Percentiles rank a stretch among this genome's conserved stretches.
Evolutionary conservation across 495 filamentous ascomycete species (phyloP).

Genomic region (Cairneyella variabilis): DNA sequence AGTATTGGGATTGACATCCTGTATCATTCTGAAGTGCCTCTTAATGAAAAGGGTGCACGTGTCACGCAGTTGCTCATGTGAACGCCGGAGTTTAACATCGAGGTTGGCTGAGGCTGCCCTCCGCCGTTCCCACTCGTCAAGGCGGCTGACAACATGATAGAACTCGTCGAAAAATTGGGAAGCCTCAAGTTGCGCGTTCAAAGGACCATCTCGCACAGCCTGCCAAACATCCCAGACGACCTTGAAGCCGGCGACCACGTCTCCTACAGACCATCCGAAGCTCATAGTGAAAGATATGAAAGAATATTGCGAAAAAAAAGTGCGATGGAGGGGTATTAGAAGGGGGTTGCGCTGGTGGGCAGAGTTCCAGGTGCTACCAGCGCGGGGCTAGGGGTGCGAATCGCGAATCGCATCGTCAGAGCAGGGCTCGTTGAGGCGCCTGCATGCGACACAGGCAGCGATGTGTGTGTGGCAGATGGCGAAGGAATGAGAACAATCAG

Average conservation of each 20-base stretch:
- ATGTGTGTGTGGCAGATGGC: background rate
- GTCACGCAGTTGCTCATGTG: background rate
- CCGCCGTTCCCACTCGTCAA: constrained; percentile 12
- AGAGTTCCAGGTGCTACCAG: background rate
- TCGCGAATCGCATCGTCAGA: background rate
- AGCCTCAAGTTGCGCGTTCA: constrained; percentile 11
- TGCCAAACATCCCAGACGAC: constrained; percentile 8
- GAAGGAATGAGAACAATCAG: too few species aligned
- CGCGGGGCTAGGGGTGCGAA: background rate
- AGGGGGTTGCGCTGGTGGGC: background rate
- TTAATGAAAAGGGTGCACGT: constrained; percentile 11
- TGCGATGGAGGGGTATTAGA: background rate
- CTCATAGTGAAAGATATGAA: constrained; percentile 5
- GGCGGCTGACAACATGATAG: constrained; percentile 4
- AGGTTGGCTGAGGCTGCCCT: constrained; percentile 1
- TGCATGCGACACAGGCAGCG: background rate
- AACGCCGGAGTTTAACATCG: background rate
- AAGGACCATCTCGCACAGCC: constrained; percentile 9
- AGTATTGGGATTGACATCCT: constrained; percentile 10
- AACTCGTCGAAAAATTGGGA: constrained; percentile 14
- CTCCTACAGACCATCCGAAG: constrained; percentile 15
- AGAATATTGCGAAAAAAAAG: background rate
- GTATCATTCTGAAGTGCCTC: constrained; percentile 11
- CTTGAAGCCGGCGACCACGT: constrained; percentile 14
- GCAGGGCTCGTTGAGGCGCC: background rate